Base-by-base conservation (phyloP, 306 rosid species). In the Hippophae gyantsensis region DNA sequence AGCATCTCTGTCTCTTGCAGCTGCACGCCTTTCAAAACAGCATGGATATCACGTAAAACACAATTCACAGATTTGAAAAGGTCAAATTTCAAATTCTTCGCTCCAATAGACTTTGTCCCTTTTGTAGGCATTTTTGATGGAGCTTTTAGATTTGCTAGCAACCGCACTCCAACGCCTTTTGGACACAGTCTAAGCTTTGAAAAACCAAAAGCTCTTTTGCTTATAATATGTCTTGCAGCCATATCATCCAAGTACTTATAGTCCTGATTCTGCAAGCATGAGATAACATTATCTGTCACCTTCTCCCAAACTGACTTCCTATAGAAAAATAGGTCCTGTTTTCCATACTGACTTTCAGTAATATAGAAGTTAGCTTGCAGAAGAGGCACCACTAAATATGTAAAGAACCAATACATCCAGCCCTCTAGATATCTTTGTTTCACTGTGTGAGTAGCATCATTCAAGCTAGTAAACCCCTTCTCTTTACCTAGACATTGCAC, bases 321-420 rank as follows among this genome's bases (percentile, higher is more conserved):
- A 60, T 83, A 90, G 78, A 80, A 90, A 69, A 61, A 87, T 43
- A 87, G 63, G 58, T 85, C 87, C 51, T 84, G 86, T 49, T 71
- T 83, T 69, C 96, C 92, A 57, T 69, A 68, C 57, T 78, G 82
- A 78, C 76, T 87, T 76, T 87, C 96, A 64, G 98, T 87, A 56
- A 83, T 79, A 67, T 90, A 90, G 72, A 90, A 90, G 77, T 85
- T 85, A 75, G 92, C 81, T 78, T 87, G 87, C 78, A 85, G 68
- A 68, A 90, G 68, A 40, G 98, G 95, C 65, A 83, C 78, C 56
- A 90, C 82, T 51, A 90, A 56, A 73, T 38, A 68, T 60, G 92
- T 78, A 75, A 81, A 90, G 49, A 85, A 73, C 96, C 98, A 90
- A 67, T 79, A 78, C 55, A 90, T 81, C 98, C 98, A 90, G 65